Base-by-base conservation (phyloP, 2,329 filamentous ascomycete genomes). In the Fusarium concolor region DNA sequence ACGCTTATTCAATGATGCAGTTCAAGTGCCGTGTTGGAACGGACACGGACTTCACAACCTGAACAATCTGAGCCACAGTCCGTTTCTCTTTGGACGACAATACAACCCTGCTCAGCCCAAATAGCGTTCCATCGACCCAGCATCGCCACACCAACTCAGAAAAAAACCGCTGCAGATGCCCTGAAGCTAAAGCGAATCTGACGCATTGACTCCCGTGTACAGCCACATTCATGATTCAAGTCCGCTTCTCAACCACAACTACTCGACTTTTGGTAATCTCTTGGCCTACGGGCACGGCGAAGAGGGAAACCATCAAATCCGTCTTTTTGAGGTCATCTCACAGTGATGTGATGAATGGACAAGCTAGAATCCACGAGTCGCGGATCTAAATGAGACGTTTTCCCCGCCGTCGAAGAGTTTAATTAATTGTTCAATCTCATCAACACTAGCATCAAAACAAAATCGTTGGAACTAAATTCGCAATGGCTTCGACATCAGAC, bases 401-500 rank as follows among this genome's bases (percentile, higher is more conserved):
- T 33, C 57, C 63, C 62, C 55, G 38, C 62, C 62, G 38, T 29
- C 22, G 35, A 58, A 28, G 31, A 42, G 43, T 44, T 58, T 29
- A 58, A 58, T 58, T 29, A 51, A 58, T 44, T 37, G 22, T 56
- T 45, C 29, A 59, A 35, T 35, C 14, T 41, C 22, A 42, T 15
- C 28, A 37, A 35, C 43, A 17, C n/a, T 52, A 29, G 42, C 45
- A 43, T 38, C 18, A 41, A 42, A 62, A 46, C 24, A 41, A 39
- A 46, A 12, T 15, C 24, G 14, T 56, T 28, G 10, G 29, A 29
- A 24, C n/a, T 38, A 20, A 24, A 11, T n/a, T 53, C 22, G 20
- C 29, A 24, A 68, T 68, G 66, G 49, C 66, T 8, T 68, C 66
- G 7, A 59, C 53, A 41, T 17, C 56, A 5, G 62, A 70, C 10